Conservation (phyloP, 139 green algal species). For the Auxenochlorella protothecoides region DNA sequence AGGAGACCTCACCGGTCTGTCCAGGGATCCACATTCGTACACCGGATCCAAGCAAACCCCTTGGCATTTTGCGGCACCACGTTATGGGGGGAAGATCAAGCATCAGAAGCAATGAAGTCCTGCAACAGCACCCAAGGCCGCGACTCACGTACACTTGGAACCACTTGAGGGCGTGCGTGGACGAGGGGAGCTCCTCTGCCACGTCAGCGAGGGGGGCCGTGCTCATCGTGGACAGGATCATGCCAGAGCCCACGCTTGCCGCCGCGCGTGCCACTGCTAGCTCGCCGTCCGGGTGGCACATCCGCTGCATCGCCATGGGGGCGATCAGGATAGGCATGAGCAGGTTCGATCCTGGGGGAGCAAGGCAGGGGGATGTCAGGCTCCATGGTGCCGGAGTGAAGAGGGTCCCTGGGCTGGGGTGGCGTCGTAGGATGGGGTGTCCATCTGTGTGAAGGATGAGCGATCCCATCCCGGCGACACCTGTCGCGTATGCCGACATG, state of each 20-base stretch:
- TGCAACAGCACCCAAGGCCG: too few species aligned
- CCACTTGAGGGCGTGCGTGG: constrained; percentile 23
- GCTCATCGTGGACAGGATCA: constrained; percentile 65
- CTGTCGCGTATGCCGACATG: too few species aligned
- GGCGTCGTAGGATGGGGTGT: too few species aligned
- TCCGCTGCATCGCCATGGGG: constrained; percentile 74
- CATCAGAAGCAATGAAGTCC: too few species aligned
- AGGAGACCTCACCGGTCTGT: too few species aligned
- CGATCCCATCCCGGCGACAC: neutral
- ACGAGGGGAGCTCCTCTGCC: neutral
- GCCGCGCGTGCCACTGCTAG: constrained; percentile 39
- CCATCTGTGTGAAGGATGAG: too few species aligned
- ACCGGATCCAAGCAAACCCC: neutral
- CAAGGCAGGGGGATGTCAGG: neutral
- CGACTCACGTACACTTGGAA: constrained; percentile 67
- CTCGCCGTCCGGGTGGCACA: constrained; percentile 64
- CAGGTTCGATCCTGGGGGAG: neutral
- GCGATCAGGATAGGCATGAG: constrained; percentile 62
- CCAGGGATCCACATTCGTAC: neutral
- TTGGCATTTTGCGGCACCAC: neutral
- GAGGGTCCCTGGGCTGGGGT: too few species aligned
- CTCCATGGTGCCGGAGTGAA: neutral
- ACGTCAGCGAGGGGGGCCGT: constrained; percentile 44
- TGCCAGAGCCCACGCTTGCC: constrained; percentile 29
- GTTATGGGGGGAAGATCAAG: too few species aligned